These are phyloP conservation scores for Sorghum bicolor DNA, from an alignment of 176 grass and related monocot genomes.

Conservation along the genomic window DNA sequence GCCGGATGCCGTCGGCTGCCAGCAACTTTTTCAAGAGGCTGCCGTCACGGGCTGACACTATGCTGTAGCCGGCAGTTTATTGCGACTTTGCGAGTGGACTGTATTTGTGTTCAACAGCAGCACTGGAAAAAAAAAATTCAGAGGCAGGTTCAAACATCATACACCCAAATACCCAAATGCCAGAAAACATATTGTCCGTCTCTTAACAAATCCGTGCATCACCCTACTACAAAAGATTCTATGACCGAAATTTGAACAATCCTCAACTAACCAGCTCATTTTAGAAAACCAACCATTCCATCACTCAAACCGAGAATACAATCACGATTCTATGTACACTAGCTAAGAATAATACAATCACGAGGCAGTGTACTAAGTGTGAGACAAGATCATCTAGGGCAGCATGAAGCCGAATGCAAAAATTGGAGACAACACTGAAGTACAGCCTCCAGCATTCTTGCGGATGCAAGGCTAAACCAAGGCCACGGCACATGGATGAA, in stretches of 20 bases:
- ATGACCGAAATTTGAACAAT: not conserved
- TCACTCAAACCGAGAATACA: not conserved
- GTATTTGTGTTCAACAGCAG: not conserved
- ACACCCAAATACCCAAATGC: no score
- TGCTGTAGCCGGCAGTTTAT: not conserved
- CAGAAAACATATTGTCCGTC: not conserved
- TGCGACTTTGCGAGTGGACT: not conserved
- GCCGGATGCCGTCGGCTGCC: constrained; percentile 49
- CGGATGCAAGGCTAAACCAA: not conserved
- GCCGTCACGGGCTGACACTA: constrained; percentile 47
- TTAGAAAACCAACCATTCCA: not conserved
- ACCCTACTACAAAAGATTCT: not conserved
- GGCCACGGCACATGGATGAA: not conserved
- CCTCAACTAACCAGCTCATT: not conserved
- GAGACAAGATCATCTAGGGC: not conserved
- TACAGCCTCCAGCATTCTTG: not conserved
- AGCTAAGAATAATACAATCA: not conserved
- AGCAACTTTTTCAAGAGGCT: constrained; percentile 79
- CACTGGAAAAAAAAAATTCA: not conserved
- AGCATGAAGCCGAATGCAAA: not conserved
- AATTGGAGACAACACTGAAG: not conserved
- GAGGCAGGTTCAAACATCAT: not conserved
- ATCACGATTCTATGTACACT: not conserved
- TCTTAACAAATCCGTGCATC: not conserved
- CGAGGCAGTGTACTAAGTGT: no score